Conservation (phyloP, 305 asterid species). For the Rubia occidens region DNA sequence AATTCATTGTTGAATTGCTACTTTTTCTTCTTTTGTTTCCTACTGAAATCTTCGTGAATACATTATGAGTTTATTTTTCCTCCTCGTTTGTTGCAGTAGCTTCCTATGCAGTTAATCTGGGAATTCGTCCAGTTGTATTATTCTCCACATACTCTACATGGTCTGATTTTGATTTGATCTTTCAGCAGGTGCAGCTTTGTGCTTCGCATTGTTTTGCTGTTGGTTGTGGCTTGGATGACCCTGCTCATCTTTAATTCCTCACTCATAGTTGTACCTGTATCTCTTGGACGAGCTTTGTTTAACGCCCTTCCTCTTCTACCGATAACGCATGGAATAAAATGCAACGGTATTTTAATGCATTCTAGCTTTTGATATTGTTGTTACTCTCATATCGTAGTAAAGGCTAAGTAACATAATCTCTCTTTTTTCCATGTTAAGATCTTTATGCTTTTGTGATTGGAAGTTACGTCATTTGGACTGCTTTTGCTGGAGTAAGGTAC, state of each 20-base stretch:
- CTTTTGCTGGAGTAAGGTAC: conserved; percentile 81
- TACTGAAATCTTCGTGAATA: background rate
- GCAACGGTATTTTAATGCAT: conserved; percentile 58
- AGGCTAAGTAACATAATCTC: background rate
- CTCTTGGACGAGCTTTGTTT: conserved; percentile 81
- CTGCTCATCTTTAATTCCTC: conserved; percentile 76
- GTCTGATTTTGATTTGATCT: conserved; percentile 27
- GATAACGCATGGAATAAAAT: conserved; percentile 81
- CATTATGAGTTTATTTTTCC: background rate
- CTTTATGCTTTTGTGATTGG: conserved; percentile 88
- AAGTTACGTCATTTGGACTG: conserved; percentile 94
- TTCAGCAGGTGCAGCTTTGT: conserved; percentile 86
- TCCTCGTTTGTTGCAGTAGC: background rate
- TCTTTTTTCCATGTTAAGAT: conserved; percentile 30
- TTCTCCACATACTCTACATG: conserved; percentile 19
- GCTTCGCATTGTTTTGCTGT: conserved; percentile 66
- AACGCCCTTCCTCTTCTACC: conserved; percentile 84
- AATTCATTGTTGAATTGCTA: too few relatives aligned
- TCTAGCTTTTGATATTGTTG: conserved; percentile 2
- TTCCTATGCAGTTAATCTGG: background rate
- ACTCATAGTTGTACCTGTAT: conserved; percentile 71
- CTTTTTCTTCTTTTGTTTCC: background rate
- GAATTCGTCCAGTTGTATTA: background rate
- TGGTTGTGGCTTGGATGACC: conserved; percentile 97
- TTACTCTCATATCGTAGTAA: conserved; percentile 2